Base-by-base conservation (phyloP, 1,284 basidiomycete genomes). In the Cerrena zonata region DNA sequence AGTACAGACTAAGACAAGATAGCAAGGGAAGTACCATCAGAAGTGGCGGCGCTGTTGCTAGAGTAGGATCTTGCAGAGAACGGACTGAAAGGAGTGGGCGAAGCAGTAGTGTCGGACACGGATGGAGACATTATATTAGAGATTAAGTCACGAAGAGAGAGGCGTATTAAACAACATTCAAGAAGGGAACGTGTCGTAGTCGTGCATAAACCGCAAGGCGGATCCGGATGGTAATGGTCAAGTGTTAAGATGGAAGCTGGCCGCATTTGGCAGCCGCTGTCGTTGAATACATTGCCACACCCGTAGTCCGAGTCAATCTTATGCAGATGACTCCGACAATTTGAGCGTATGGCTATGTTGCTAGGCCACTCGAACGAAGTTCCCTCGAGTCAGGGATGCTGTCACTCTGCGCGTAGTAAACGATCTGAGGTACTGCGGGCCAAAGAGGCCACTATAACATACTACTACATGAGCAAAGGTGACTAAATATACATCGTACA, bases 31-130 rank as follows among this genome's bases (percentile, higher is more conserved):
- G 54, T 48, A 79, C 80, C 79, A 63, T 88, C 86, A 36, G 86
- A 86, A 39, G 85, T 87, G 26, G 77, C 75, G 52, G 83, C 82
- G 55, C 82, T 84, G 49, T 70, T 68, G 48, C 65, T 65, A 36
- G 73, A 75, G 60, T 69, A 68, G 40, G 71, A 67, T 42, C 41
- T 42, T 13, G 41, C 19, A 30, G 75, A 76, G 68, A 78, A 78
- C 58, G 76, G 76, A 67, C 74, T 76, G 68, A 77, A 72, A 21
- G 75, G 69, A 36, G 69, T 64, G 44, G 73, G 71, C 43, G 73
- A 73, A 39, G 69, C 63, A 23, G 72, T 69, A 21, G 69, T 69
- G 48, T 72, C 69, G 47, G 70, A 71, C n/a, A 67, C 57, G 47
- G 68, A 62, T 47, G 61, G 60, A 39, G 65, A 58, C 68, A 69